Conservation (phyloP, 2,329 filamentous ascomycete species). For the Apiospora saccharicola region DNA sequence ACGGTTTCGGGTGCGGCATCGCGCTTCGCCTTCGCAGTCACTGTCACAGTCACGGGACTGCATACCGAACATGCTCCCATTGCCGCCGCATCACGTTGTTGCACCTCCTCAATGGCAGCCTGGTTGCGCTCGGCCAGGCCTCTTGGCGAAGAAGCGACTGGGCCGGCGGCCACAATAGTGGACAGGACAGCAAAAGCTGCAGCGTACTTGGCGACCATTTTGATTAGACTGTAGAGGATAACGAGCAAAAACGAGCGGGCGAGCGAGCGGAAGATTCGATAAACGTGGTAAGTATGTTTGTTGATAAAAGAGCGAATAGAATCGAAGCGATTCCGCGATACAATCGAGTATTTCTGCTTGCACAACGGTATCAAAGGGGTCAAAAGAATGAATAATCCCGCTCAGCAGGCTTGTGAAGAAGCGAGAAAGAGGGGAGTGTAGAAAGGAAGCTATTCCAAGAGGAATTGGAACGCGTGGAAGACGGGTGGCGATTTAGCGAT, state of each 20-base stretch:
- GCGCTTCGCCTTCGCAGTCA: slow-evolving; percentile 13
- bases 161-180: slow-evolving; percentile 31
- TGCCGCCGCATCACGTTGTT: slow-evolving; percentile 51
- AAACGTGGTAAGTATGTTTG: background rate
- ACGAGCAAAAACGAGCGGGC: background rate
- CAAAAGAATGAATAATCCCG: slow-evolving; percentile 29
- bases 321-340: background rate
- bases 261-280: background rate
- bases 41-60: slow-evolving; percentile 23
- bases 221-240: slow-evolving; percentile 1
- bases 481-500: slow-evolving; percentile 12
- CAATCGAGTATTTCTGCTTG: background rate
- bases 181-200: slow-evolving; percentile 24
- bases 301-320: slow-evolving; percentile 11
- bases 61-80: slow-evolving; percentile 47
- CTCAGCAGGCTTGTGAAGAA: slow-evolving; percentile 28
- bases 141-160: slow-evolving; percentile 34
- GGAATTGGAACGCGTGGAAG: slow-evolving; percentile 9
- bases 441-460: slow-evolving; percentile 23
- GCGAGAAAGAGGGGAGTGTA: slow-evolving; percentile 20
- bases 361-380: slow-evolving; percentile 14
- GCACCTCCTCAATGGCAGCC: slow-evolving; percentile 50
- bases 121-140: slow-evolving; percentile 46
- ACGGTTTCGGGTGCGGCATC: slow-evolving; percentile 8
- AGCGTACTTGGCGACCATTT: slow-evolving; percentile 27